phyloP scores from a whole-genome alignment of 202 grass and related monocot species.

The Panicum virgatum region DNA sequence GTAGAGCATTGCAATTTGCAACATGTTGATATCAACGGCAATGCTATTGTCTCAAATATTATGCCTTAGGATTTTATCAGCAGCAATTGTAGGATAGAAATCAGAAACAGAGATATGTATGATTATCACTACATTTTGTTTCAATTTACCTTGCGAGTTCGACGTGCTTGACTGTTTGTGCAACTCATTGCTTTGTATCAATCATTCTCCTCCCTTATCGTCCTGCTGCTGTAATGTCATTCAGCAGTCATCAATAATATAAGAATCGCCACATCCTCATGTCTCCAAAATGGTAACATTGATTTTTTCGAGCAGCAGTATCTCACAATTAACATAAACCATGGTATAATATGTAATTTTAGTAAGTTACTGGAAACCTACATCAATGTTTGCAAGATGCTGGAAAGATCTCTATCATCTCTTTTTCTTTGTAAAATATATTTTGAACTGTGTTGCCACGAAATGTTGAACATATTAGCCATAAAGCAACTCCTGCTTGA shows the following conservation, averaged over 20 bases:
- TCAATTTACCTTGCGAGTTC: neutral
- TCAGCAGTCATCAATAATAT: neutral
- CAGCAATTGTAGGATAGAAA: neutral
- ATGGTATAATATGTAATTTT: neutral
- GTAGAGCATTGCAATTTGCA: neutral
- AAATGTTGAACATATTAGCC: neutral
- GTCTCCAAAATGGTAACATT: neutral
- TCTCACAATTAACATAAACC: neutral
- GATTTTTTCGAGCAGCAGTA: neutral
- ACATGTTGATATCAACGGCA: neutral
- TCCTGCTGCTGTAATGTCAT: neutral
- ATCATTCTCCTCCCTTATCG: neutral
- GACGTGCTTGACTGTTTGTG: neutral
- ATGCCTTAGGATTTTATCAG: neutral
- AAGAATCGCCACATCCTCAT: neutral
- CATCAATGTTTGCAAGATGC: constrained; percentile 1
- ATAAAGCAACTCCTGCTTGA: neutral
- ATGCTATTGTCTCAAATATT: neutral
- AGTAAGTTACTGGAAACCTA: neutral
- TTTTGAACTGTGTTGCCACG: neutral
- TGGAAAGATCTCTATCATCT: neutral
- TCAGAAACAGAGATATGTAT: neutral
- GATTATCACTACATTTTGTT: neutral
- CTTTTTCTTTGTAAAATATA: neutral
- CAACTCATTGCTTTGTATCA: too few relatives aligned